Evolutionary conservation across 306 rosid genomes (phyloP).

Genomic region (Glycyrrhiza uralensis): DNA sequence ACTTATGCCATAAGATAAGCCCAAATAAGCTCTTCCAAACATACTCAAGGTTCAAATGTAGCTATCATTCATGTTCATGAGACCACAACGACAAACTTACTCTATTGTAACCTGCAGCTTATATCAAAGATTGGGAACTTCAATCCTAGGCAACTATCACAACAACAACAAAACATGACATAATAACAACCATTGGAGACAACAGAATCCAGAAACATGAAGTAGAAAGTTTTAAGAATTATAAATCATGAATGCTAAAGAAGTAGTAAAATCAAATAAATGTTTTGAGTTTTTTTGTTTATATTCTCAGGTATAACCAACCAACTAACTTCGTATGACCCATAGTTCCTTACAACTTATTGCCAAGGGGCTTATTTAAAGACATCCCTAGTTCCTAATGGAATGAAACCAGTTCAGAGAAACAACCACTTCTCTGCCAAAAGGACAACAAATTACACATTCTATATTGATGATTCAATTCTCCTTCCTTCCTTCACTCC

Average conservation of each 20-base stretch:
- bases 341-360: conserved; percentile 53
- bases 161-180: conserved; percentile 1
- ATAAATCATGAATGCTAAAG: conserved; percentile 13
- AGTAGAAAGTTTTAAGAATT: conserved; percentile 1
- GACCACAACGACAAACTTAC: background rate
- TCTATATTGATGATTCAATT: conserved; percentile 28
- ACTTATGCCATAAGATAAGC: too few relatives aligned
- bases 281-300: too few relatives aligned
- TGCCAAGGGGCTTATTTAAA: conserved; percentile 71
- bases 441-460: conserved; percentile 35
- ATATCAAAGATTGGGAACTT: background rate
- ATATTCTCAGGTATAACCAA: conserved; percentile 58
- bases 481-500: background rate
- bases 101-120: background rate
- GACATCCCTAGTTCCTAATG: conserved; percentile 43
- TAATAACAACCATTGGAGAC: conserved; percentile 10
- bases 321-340: conserved; percentile 44
- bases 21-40: too few relatives aligned
- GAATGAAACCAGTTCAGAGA: conserved; percentile 27
- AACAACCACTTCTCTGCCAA: conserved; percentile 33
- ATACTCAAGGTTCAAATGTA: background rate
- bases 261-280: conserved; percentile 31
- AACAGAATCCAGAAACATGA: conserved; percentile 30
- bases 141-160: conserved; percentile 7
- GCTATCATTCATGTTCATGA: background rate